Percentiles rank a stretch among this genome's conserved stretches.
Conservation (phyloP, 2,329 filamentous ascomycete genomes). For the Exophiala phaeomuriformis region DNA sequence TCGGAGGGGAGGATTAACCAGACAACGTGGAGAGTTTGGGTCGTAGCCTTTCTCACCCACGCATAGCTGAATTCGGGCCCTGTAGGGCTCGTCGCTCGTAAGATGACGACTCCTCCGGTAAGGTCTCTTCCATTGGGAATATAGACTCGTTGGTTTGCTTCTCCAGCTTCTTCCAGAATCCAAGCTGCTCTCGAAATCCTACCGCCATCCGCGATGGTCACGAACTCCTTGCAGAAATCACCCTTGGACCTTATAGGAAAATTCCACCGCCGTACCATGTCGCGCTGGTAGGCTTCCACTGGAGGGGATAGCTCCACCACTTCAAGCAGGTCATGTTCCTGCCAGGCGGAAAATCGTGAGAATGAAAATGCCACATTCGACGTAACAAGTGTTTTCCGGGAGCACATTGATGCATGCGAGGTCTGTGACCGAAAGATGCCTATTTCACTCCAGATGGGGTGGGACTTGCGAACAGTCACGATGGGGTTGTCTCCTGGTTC, state of each 20-base stretch:
- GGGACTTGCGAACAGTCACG: conserved; percentile 17
- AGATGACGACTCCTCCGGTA: conserved; percentile 37
- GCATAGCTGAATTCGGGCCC: conserved; percentile 59
- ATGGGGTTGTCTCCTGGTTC: conserved; percentile 25
- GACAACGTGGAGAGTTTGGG: conserved; percentile 50
- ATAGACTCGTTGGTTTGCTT: neutral
- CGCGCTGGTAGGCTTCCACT: conserved; percentile 21
- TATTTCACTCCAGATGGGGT: conserved; percentile 51
- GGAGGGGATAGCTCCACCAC: conserved; percentile 38
- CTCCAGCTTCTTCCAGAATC: conserved; percentile 12
- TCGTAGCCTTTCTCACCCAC: conserved; percentile 52
- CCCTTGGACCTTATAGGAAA: conserved; percentile 1
- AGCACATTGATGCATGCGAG: conserved; percentile 30
- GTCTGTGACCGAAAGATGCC: conserved; percentile 29
- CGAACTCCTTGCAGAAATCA: conserved; percentile 2
- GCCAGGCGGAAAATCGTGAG: conserved; percentile 29
- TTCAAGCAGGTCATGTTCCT: conserved; percentile 47
- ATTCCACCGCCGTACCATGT: conserved; percentile 5
- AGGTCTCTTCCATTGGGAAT: neutral
- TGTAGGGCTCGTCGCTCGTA: conserved; percentile 39
- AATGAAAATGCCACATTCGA: conserved; percentile 62
- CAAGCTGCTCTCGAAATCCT: conserved; percentile 4
- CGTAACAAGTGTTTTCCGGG: conserved; percentile 57
- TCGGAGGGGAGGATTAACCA: conserved; percentile 69
- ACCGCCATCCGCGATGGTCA: neutral